Evolutionary conservation across 129 eudicot species (phyloP).

Genomic region (Flaveria sonorensis): DNA sequence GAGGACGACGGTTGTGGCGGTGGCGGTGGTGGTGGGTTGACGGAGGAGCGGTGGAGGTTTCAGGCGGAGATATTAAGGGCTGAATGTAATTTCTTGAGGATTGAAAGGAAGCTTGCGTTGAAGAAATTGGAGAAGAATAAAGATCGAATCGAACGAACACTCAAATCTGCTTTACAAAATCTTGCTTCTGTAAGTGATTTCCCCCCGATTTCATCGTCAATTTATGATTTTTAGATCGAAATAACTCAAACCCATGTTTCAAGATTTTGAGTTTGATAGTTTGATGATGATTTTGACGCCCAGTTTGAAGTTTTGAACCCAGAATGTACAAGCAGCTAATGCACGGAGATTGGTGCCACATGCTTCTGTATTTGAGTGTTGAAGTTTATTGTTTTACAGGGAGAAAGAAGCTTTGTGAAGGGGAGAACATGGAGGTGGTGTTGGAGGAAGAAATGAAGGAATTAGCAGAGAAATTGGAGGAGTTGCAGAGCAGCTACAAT

Average conservation of each 20-base stretch:
- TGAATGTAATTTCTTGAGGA: conserved; percentile 77
- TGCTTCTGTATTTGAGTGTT: conserved; percentile 17
- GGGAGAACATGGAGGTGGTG: conserved; percentile 60
- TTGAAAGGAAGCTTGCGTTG: conserved; percentile 75
- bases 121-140: conserved; percentile 74
- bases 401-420: conserved; percentile 69
- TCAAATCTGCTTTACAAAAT: conserved; percentile 68
- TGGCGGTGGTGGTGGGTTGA: conserved; percentile 35
- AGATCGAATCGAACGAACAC: conserved; percentile 53
- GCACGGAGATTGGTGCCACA: neutral
- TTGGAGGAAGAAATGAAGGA: conserved; percentile 82
- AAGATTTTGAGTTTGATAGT: neutral
- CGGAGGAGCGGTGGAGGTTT: conserved; percentile 82
- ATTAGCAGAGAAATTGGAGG: conserved; percentile 62
- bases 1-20: conserved; percentile 13
- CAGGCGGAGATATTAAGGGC: conserved; percentile 92
- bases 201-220: neutral
- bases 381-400: conserved; percentile 37
- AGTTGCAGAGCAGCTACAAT: conserved; percentile 52
- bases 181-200: conserved; percentile 65
- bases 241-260: too few relatives aligned
- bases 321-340: conserved; percentile 10
- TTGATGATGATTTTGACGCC: neutral
- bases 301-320: neutral
- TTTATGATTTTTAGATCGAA: neutral